Base-by-base conservation (phyloP, 352 stramenopile species). In the Pythium monospermum region DNA sequence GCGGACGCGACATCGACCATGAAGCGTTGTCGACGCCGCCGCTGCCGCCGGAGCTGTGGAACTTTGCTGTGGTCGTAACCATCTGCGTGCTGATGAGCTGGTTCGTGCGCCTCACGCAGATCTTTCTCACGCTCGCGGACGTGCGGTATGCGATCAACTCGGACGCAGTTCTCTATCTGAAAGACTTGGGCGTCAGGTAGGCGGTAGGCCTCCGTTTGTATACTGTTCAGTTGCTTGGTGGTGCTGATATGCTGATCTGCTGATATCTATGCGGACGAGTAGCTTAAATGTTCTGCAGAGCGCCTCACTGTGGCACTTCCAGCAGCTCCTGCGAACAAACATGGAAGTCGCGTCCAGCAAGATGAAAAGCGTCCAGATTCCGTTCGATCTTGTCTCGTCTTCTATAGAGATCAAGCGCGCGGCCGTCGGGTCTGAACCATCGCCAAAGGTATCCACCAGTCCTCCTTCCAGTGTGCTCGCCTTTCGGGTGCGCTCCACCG, bases 291-390 rank as follows among this genome's bases (percentile, higher is more conserved):
- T 83, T 41, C 63, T 87, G 25, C 59, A 54, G n/a, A 48, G 68
- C 46, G 69, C 71, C 43, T 80, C 73, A 25, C 73, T 83, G 62
- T 80, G 73, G 76, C 73, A 87, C 48, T 71, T 87, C 22, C 66
- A 84, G 47, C 76, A 87, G 44, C 69, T 87, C 15, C 33, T 83
- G 39, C 67, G 71, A 37, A 76, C 66, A 10, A 80, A 75, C 22
- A 44, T 65, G 15, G 63, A 83, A 38, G 27, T 51, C 2, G 30
- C 44, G 6, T 57, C 66, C 4, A 59, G 57, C 8, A 55, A 62
- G 26, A 85, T 87, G 76, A 48, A 59, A 30, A 64, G 67, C 6
- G 49, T 85, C 18, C 52, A 45, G 1, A 40, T 85, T 13, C 71
- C 67, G 8, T 85, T 83, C 43, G 71, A 78, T 25, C 39, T 87